Percentiles rank a stretch among this genome's conserved stretches.
Evolutionary conservation across 306 rosid genomes (phyloP).

Genomic region (Pterocarpus macrocarpus): DNA sequence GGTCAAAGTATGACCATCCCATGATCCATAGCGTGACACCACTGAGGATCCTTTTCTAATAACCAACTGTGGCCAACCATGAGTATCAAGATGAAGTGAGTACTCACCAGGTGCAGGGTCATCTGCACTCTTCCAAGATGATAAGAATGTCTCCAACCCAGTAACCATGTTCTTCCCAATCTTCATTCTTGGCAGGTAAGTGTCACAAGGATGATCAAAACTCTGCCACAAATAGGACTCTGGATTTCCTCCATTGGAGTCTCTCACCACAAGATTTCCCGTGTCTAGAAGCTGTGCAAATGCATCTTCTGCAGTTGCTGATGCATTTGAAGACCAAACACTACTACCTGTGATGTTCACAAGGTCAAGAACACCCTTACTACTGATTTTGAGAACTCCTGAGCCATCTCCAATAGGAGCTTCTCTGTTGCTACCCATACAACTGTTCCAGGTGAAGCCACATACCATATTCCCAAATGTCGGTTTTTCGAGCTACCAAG

Average conservation of each 20-base stretch:
- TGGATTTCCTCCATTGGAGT: not conserved
- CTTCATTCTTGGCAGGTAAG: slow-evolving; percentile 36
- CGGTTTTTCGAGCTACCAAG: slow-evolving; percentile 1
- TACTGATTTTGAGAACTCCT: slow-evolving; percentile 12
- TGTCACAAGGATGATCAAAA: slow-evolving; percentile 38
- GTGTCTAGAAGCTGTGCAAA: slow-evolving; percentile 32
- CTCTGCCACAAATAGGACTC: slow-evolving; percentile 31
- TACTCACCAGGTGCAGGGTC: slow-evolving; percentile 36
- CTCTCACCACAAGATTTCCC: slow-evolving; percentile 35
- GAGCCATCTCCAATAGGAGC: not conserved
- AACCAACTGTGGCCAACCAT: slow-evolving; percentile 6
- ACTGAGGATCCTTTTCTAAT: not conserved
- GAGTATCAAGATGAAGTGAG: not conserved
- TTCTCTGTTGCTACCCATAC: slow-evolving; percentile 39
- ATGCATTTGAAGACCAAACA: slow-evolving; percentile 31
- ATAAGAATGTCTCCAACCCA: slow-evolving; percentile 3
- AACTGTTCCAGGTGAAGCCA: not conserved
- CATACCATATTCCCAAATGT: slow-evolving; percentile 33
- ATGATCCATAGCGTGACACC: slow-evolving; percentile 7
- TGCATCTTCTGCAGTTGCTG: slow-evolving; percentile 16
- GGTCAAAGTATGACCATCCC: slow-evolving; percentile 15
- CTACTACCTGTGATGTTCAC: not conserved
- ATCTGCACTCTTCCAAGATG: slow-evolving; percentile 17
- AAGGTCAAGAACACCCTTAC: not conserved
- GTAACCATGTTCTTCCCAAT: slow-evolving; percentile 21